Percentiles rank a stretch among this genome's conserved stretches.
These are phyloP conservation scores for Geotrichum candidum DNA, from an alignment of 1,139 yeast genomes.

Conservation along the genomic window DNA sequence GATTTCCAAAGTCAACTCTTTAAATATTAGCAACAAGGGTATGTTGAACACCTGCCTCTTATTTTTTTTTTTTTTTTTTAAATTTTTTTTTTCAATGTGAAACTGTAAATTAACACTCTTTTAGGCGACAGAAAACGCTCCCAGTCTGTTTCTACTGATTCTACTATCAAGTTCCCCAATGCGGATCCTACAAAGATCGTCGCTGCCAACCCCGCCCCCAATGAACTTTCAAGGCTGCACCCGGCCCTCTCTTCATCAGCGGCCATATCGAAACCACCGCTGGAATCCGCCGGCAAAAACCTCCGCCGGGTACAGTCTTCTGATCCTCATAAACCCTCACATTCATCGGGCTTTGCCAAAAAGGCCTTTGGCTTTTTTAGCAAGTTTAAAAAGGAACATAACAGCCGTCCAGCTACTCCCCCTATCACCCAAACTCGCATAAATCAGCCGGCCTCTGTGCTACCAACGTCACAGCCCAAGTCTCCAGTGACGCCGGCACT, in stretches of 20 bases:
- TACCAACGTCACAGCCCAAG: neutral
- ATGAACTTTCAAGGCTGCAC: conserved; percentile 2
- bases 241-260: conserved; percentile 14
- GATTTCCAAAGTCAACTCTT: conserved; percentile 16
- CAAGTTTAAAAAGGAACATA: conserved; percentile 24
- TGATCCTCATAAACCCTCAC: neutral
- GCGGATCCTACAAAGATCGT: conserved; percentile 9
- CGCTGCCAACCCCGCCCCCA: conserved; percentile 3
- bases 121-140: neutral
- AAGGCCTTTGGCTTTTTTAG: conserved; percentile 24
- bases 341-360: conserved; percentile 2
- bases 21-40: conserved; percentile 8
- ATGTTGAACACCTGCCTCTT: neutral
- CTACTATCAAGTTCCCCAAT: neutral
- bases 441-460: neutral
- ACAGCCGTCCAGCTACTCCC: conserved; percentile 24
- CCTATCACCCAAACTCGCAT: neutral
- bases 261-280: conserved; percentile 13
- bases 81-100: no score
- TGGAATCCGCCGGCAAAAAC: neutral
- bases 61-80: neutral
- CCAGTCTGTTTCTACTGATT: neutral
- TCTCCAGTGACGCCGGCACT: neutral
- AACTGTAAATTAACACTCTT: neutral
- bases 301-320: neutral